Percentiles rank a stretch among this genome's conserved stretches.
Evolutionary conservation across 2,329 filamentous ascomycete genomes (phyloP).

Genomic region (Trichoderma oligosporum): DNA sequence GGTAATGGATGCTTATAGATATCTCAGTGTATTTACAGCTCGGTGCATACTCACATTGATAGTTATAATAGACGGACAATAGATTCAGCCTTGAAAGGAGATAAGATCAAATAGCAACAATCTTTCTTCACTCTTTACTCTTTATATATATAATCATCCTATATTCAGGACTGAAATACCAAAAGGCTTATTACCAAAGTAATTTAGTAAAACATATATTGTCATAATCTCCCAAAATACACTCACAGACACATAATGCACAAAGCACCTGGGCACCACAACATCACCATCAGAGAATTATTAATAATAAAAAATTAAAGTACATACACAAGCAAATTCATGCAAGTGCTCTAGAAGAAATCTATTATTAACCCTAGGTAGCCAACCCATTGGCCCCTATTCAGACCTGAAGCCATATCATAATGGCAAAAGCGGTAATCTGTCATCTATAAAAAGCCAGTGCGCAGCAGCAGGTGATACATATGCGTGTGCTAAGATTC

Average conservation of each 20-base stretch:
- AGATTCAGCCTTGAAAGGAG: no score
- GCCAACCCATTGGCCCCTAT: not conserved
- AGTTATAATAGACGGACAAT: no score
- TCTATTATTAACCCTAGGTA: not conserved
- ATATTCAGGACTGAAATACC: no score
- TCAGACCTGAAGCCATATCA: not conserved
- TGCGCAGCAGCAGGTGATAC: conserved; percentile 15
- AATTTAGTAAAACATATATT: no score
- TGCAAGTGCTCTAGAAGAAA: conserved; percentile 8
- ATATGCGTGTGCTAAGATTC: conserved; percentile 8
- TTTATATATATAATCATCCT: no score
- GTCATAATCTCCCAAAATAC: not conserved
- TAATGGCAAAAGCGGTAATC: not conserved
- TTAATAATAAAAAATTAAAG: not conserved
- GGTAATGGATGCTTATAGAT: no score
- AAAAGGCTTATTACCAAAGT: no score
- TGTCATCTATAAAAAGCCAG: conserved; percentile 14
- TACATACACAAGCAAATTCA: not conserved
- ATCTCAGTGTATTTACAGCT: no score
- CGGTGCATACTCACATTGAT: no score
- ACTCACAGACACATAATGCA: not conserved
- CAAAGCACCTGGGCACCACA: not conserved
- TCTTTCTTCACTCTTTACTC: no score
- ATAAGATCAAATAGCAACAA: no score
- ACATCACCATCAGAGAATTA: conserved; percentile 3